These are phyloP conservation scores for Wallacemonas rigidus DNA, from an alignment of 208 protist genomes.

Conservation along the genomic window DNA sequence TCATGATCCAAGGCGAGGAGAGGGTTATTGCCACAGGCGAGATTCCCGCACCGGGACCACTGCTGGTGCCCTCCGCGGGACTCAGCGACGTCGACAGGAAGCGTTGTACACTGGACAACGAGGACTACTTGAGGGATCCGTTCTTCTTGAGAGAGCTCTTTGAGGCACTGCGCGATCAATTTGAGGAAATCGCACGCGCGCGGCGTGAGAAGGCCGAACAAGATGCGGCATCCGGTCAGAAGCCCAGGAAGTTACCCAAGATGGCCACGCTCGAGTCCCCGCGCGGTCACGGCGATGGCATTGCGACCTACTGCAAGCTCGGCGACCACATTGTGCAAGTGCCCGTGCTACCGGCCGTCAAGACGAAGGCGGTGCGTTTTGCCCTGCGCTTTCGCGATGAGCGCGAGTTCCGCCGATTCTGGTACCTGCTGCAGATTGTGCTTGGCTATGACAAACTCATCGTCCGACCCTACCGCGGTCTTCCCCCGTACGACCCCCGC, in stretches of 20 bases:
- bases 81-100: slow-evolving; percentile 17
- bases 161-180: slow-evolving; percentile 56
- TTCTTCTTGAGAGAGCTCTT: slow-evolving; percentile 64
- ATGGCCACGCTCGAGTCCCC: slow-evolving; percentile 1
- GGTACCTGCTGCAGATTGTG: slow-evolving; percentile 50
- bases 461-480: slow-evolving; percentile 42
- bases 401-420: slow-evolving; percentile 50
- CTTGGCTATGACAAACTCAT: slow-evolving; percentile 60
- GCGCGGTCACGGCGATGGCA: slow-evolving; percentile 9
- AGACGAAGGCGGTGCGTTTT: slow-evolving; percentile 21
- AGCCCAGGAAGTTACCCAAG: not conserved
- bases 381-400: slow-evolving; percentile 45
- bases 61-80: slow-evolving; percentile 45
- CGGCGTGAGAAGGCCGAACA: slow-evolving; percentile 16
- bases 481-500: slow-evolving; percentile 66
- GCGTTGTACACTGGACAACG: slow-evolving; percentile 27
- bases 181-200: slow-evolving; percentile 28
- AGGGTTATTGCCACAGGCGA: slow-evolving; percentile 44
- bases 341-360: not conserved
- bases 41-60: slow-evolving; percentile 42
- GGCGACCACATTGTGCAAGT: not conserved
- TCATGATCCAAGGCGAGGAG: slow-evolving; percentile 51
- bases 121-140: slow-evolving; percentile 55
- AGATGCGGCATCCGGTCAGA: not conserved
- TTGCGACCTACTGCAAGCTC: not conserved